phyloP scores from a whole-genome alignment of 495 filamentous ascomycete genomes.

The Cercophora samala region DNA sequence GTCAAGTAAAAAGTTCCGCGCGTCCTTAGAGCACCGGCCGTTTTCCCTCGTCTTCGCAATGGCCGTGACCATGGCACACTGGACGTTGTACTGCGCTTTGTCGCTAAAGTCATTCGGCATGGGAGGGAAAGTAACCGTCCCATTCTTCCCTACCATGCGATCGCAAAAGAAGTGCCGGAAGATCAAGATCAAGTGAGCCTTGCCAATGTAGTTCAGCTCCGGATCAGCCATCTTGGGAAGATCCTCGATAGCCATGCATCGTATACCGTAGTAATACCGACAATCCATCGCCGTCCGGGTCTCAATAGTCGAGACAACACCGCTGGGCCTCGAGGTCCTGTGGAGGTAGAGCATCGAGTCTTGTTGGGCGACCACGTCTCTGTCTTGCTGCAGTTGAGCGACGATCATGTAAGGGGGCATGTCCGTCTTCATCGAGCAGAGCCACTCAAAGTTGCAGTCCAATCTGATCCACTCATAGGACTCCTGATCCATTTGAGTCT shows the following conservation, averaged over 20 bases:
- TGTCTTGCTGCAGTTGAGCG: slow-evolving; percentile 94
- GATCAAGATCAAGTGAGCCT: slow-evolving; percentile 75
- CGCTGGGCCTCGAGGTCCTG: slow-evolving; percentile 48
- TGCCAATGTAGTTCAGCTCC: slow-evolving; percentile 70
- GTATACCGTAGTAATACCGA: slow-evolving; percentile 90
- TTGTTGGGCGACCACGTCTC: slow-evolving; percentile 91
- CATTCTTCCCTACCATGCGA: slow-evolving; percentile 34
- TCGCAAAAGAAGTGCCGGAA: slow-evolving; percentile 90
- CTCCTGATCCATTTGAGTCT: slow-evolving; percentile 87
- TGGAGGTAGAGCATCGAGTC: slow-evolving; percentile 58
- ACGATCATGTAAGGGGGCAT: slow-evolving; percentile 96
- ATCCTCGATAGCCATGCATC: slow-evolving; percentile 71
- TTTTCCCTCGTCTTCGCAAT: slow-evolving; percentile 75
- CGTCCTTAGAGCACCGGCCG: slow-evolving; percentile 70
- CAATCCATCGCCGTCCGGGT: slow-evolving; percentile 84
- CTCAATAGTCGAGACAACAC: slow-evolving; percentile 79
- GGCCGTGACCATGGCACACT: slow-evolving; percentile 73
- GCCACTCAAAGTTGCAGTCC: slow-evolving; percentile 98
- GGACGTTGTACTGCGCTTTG: slow-evolving; percentile 73
- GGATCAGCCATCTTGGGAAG: slow-evolving; percentile 65
- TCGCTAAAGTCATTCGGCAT: slow-evolving; percentile 86
- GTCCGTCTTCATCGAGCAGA: slow-evolving; percentile 67
- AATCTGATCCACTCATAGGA: slow-evolving; percentile 98
- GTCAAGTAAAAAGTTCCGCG: slow-evolving; percentile 78
- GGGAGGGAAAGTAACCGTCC: slow-evolving; percentile 62